phyloP scores from a whole-genome alignment of 108 stramenopile species.

The Nannochloropsis gaditana region DNA sequence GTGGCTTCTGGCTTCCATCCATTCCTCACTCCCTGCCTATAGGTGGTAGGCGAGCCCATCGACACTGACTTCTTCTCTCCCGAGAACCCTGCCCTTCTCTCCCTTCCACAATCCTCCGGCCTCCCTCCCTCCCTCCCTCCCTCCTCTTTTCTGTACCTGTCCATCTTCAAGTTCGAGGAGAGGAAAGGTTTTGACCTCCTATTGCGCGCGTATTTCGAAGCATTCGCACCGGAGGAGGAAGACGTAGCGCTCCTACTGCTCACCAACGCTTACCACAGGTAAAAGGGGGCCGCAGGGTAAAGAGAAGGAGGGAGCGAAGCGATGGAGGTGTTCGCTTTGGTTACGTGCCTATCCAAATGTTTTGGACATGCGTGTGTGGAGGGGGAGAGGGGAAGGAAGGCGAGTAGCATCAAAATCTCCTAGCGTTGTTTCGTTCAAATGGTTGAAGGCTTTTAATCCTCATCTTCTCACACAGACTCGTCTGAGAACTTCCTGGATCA shows the following conservation, averaged over 20 bases:
- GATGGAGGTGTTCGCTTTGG: too few species aligned
- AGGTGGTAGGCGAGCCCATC: constrained; percentile 38
- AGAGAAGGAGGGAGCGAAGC: constrained; percentile 22
- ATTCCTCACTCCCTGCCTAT: not conserved
- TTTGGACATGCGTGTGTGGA: too few species aligned
- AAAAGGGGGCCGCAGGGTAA: not conserved
- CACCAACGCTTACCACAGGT: constrained; percentile 42
- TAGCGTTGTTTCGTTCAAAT: too few species aligned
- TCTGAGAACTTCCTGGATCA: not conserved
- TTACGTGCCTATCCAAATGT: too few species aligned
- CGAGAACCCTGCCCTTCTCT: not conserved
- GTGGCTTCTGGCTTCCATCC: not conserved
- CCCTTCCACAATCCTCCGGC: not conserved
- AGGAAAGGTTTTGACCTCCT: constrained; percentile 54
- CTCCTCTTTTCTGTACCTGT: constrained; percentile 30
- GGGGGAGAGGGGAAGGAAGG: not conserved
- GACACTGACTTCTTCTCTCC: constrained; percentile 45
- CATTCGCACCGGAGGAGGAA: constrained; percentile 18
- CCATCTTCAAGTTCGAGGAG: constrained; percentile 55
- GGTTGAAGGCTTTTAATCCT: not conserved
- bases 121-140: not conserved
- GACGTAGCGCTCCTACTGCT: constrained; percentile 27
- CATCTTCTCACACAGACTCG: too few species aligned
- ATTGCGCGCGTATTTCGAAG: constrained; percentile 28
- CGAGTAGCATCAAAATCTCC: not conserved